Percentiles rank a stretch among this genome's conserved stretches.
Evolutionary conservation across 192 early-diverging fungal species (phyloP).

Genomic region (Phlyctochytrium bullatum): DNA sequence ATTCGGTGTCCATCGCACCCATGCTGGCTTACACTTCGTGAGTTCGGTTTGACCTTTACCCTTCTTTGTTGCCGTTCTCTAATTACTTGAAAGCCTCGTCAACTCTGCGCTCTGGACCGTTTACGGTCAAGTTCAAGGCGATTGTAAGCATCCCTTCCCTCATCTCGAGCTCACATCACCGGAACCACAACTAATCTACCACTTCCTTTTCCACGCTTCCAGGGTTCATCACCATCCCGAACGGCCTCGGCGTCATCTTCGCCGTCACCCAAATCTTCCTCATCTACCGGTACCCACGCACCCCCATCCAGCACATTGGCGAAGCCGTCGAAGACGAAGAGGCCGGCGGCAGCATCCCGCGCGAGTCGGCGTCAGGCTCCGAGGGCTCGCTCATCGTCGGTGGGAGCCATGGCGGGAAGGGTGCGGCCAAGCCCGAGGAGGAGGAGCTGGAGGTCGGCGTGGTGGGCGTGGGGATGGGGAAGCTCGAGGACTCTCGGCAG

Average conservation of each 20-base stretch:
- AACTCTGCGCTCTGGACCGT: slow-evolving; percentile 16
- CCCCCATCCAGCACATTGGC: no score
- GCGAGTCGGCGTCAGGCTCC: no score
- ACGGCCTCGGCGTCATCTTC: slow-evolving; percentile 14
- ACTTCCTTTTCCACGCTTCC: neutral
- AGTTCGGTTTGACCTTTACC: neutral
- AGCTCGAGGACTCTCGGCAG: no score
- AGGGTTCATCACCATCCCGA: slow-evolving; percentile 13
- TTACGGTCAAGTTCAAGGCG: slow-evolving; percentile 5
- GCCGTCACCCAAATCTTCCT: slow-evolving; percentile 4
- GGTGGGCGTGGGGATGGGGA: no score
- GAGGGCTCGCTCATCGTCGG: no score
- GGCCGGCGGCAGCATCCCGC: no score
- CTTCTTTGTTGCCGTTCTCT: neutral
- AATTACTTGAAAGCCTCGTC: neutral
- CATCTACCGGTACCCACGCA: slow-evolving; percentile 1
- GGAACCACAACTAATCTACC: no score
- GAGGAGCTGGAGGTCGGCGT: no score
- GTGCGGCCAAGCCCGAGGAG: no score
- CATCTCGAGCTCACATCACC: no score
- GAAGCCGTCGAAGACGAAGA: no score
- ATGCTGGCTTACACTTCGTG: slow-evolving; percentile 1
- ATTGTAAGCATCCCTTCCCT: slow-evolving; percentile 4
- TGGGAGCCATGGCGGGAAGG: no score
- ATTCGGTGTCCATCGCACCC: neutral